Conservation (phyloP, 306 rosid genomes). For the Trifolium dubium region DNA sequence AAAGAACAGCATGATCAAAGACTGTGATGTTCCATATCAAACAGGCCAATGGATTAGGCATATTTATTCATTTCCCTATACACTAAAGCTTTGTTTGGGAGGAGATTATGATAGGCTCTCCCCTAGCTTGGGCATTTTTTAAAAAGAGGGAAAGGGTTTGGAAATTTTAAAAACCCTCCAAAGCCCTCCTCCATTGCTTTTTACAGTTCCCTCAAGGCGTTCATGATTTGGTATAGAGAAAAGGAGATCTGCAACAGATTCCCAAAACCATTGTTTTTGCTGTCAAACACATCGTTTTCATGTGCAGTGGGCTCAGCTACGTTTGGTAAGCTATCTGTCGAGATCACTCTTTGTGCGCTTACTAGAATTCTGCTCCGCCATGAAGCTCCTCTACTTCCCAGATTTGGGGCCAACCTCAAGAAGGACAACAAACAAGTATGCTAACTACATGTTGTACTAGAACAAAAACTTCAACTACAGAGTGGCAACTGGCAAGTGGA, state of each 20-base stretch:
- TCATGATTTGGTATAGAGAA: neutral
- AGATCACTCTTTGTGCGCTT: neutral
- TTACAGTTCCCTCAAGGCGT: neutral
- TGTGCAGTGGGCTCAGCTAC: neutral
- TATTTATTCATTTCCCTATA: neutral
- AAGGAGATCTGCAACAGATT: neutral
- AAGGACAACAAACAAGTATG: neutral
- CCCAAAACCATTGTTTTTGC: neutral
- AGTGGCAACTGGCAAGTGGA: neutral
- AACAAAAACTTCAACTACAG: neutral
- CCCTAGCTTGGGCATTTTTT: neutral
- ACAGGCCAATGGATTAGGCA: constrained; percentile 17
- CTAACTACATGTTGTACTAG: neutral
- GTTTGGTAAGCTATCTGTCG: neutral
- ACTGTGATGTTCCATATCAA: constrained; percentile 20
- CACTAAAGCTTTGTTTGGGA: neutral
- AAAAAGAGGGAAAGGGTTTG: neutral
- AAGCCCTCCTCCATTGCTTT: neutral
- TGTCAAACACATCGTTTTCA: neutral
- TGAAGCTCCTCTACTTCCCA: neutral
- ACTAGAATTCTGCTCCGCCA: neutral
- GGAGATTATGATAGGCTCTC: neutral
- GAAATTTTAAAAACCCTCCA: neutral
- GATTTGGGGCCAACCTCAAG: neutral
- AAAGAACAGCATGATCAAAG: constrained; percentile 27